Conservation (phyloP, 1,284 basidiomycete genomes). For the Xerocomus nothofagi region DNA sequence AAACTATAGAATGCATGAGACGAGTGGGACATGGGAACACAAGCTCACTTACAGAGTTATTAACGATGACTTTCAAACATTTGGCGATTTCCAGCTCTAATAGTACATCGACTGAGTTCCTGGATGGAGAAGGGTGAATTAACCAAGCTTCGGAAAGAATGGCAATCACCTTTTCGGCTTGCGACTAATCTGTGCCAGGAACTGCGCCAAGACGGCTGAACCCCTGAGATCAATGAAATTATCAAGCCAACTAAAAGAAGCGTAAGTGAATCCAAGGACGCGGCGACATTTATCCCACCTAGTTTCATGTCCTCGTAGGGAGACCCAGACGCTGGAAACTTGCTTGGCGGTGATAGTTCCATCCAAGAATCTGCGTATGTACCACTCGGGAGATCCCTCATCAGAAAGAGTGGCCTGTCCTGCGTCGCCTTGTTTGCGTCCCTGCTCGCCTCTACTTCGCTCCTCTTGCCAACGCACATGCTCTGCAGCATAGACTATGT, state of each 20-base stretch:
- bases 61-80: constrained; percentile 84
- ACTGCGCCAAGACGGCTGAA: constrained; percentile 83
- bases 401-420: constrained; percentile 52
- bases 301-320: constrained; percentile 78
- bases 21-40: not conserved
- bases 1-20: constrained; percentile 42
- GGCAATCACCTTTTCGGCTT: constrained; percentile 60
- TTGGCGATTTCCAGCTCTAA: constrained; percentile 92
- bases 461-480: constrained; percentile 79
- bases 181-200: constrained; percentile 72
- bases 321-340: constrained; percentile 76
- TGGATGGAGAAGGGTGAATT: constrained; percentile 30
- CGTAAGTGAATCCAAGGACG: constrained; percentile 14
- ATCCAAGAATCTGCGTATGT: constrained; percentile 87
- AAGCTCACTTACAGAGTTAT: constrained; percentile 57
- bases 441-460: constrained; percentile 57
- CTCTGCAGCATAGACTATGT: constrained; percentile 84
- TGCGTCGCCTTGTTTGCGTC: constrained; percentile 56
- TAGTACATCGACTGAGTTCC: constrained; percentile 64
- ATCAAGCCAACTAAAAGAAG: constrained; percentile 69
- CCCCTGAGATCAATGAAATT: constrained; percentile 80
- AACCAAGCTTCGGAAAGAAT: not conserved
- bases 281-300: constrained; percentile 46
- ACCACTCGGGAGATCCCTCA: constrained; percentile 81
- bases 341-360: constrained; percentile 82